Base-by-base conservation (phyloP, 129 eudicot species). In the Pulicaria dysenterica region DNA sequence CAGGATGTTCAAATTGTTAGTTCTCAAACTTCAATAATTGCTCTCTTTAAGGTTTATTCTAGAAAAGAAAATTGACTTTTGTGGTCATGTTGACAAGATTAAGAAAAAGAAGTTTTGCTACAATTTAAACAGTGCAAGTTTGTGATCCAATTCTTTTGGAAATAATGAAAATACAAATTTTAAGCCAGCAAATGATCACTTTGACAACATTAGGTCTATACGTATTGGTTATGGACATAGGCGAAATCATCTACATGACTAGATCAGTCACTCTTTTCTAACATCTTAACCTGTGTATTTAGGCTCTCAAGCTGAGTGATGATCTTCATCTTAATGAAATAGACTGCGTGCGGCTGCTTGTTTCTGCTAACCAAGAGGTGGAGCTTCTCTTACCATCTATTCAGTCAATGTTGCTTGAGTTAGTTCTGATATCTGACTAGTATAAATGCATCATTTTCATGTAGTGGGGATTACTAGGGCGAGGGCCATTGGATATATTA, bases 311-410 rank as follows among this genome's bases (percentile, higher is more conserved):
- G 59, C 80, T 95, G 82, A 95, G 99, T 80, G 97, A 95, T 73
- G 99, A 90, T 81, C 99, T 95, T 38, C 95, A 91, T 73, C 97
- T 95, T 73, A 95, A 95, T 80, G 99, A 95, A 82, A 85, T 95
- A 64, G 97, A 95, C 56, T 90, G 83, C 50, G 96, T 91, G 57
- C 85, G 87, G n/a, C 73, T 95, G 83, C 94, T 95, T 73, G 90
- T 91, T 73, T 90, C 90, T 75, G 88, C 94, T 78, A 95, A 95
- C 74, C 99, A 95, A 83, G 99, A 95, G 97, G 99, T 95, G 80
- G 44, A 24, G 41, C 47, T 72, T 75, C 59, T 64, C 39, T 63
- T 77, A 42, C 47, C 8, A 14, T 63, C 44, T 70, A 63, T 54
- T 16, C 15, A 51, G 17, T 36, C 7, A 54, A 12, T 40, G 60